Conservation (phyloP, 371 early-diverging fungal genomes). For the Rhizopus sp. region DNA sequence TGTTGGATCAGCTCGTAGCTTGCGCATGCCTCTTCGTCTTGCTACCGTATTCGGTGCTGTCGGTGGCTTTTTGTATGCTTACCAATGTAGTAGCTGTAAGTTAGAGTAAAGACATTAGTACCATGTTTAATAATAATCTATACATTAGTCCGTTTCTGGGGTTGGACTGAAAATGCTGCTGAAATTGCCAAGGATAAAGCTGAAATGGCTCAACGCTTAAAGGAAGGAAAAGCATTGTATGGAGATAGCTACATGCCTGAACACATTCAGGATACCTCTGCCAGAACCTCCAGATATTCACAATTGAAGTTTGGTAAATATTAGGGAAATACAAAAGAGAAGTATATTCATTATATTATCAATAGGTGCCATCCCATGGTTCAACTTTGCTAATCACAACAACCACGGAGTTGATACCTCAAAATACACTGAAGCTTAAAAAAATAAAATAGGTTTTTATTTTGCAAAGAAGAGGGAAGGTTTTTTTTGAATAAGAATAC, state of each 20-base stretch:
- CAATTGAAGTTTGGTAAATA: slow-evolving; percentile 70
- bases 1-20: slow-evolving; percentile 45
- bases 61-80: slow-evolving; percentile 73
- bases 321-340: background rate
- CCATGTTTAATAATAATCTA: background rate
- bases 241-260: slow-evolving; percentile 66
- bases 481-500: background rate
- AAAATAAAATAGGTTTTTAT: background rate
- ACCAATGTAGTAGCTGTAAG: slow-evolving; percentile 71
- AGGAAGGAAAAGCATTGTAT: slow-evolving; percentile 73
- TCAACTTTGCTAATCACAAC: slow-evolving; percentile 84
- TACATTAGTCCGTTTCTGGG: slow-evolving; percentile 88
- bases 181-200: slow-evolving; percentile 74
- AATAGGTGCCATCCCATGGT: slow-evolving; percentile 72
- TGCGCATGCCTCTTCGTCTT: slow-evolving; percentile 55
- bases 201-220: slow-evolving; percentile 67
- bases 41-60: slow-evolving; percentile 59
- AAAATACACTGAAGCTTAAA: slow-evolving; percentile 40
- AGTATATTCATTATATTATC: background rate
- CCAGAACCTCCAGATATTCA: slow-evolving; percentile 71
- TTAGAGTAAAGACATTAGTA: slow-evolving; percentile 4
- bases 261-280: slow-evolving; percentile 65
- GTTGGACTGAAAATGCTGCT: slow-evolving; percentile 85
- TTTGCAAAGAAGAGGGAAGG: background rate
- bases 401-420: slow-evolving; percentile 73